These are phyloP conservation scores for Yarrowia alimentaria DNA, from an alignment of 805 yeast species.

Conservation along the genomic window DNA sequence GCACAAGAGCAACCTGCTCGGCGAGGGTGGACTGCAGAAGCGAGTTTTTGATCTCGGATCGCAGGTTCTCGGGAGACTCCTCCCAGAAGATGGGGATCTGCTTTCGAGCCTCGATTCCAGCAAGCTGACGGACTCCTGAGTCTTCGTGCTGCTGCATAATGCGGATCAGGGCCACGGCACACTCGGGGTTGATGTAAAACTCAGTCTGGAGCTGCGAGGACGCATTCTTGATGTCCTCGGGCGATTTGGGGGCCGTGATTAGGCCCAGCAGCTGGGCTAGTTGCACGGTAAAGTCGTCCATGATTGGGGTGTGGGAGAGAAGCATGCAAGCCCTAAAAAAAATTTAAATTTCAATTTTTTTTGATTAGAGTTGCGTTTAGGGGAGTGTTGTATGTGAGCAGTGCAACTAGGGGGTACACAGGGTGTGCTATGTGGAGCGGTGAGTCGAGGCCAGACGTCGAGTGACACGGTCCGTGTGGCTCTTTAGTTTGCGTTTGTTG, in stretches of 20 bases:
- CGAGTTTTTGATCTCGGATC: constrained; percentile 63
- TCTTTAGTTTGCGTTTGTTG: too few species aligned
- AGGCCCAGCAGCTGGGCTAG: constrained; percentile 77
- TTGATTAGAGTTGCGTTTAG: constrained; percentile 25
- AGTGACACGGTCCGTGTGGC: too few species aligned
- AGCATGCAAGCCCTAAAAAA: background rate
- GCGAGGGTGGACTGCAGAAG: constrained; percentile 66
- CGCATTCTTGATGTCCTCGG: constrained; percentile 74
- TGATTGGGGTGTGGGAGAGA: background rate
- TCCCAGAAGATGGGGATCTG: constrained; percentile 71
- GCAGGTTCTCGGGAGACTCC: constrained; percentile 40
- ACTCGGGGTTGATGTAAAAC: constrained; percentile 64
- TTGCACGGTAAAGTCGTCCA: constrained; percentile 26
- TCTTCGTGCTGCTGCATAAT: constrained; percentile 68
- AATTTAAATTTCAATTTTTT: constrained; percentile 22
- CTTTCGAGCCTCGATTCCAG: constrained; percentile 96
- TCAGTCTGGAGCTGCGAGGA: constrained; percentile 69
- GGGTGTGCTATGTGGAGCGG: too few species aligned
- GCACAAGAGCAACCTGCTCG: constrained; percentile 61
- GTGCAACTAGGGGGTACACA: too few species aligned
- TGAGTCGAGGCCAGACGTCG: too few species aligned
- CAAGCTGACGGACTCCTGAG: constrained; percentile 77
- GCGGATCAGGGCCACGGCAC: constrained; percentile 80
- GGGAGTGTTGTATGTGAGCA: background rate
- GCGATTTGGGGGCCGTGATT: constrained; percentile 70